Percentiles rank a stretch among this genome's conserved stretches.
phyloP scores from a whole-genome alignment of 2,329 filamentous ascomycete species.

The Penicillium rolfsii region DNA sequence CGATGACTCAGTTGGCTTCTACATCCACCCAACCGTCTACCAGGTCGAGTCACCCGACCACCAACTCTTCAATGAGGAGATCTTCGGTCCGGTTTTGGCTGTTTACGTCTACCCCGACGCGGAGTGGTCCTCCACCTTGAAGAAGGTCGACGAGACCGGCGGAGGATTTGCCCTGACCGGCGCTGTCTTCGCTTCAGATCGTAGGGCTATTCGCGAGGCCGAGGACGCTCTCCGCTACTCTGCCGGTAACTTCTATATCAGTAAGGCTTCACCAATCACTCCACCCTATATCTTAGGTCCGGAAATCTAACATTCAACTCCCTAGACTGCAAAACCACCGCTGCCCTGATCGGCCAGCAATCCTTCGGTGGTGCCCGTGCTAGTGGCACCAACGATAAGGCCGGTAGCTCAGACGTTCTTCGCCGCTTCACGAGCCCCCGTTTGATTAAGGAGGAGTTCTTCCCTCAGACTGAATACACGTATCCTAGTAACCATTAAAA shows the following conservation, averaged over 20 bases:
- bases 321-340: conserved; percentile 56
- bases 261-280: conserved; percentile 24
- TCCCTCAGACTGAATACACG: conserved; percentile 59
- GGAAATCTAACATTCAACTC: background rate
- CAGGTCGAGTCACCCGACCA: conserved; percentile 70
- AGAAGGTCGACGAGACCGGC: conserved; percentile 43
- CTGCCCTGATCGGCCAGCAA: conserved; percentile 73
- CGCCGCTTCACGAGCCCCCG: conserved; percentile 66
- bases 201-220: conserved; percentile 40
- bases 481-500: conserved; percentile 66
- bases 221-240: conserved; percentile 43
- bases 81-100: conserved; percentile 76
- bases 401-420: conserved; percentile 64
- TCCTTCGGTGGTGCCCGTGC: conserved; percentile 70
- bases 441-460: conserved; percentile 74
- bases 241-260: conserved; percentile 50
- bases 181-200: conserved; percentile 45
- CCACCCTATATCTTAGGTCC: background rate
- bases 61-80: conserved; percentile 71
- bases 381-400: conserved; percentile 75
- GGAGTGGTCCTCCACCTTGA: conserved; percentile 62
- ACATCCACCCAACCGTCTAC: conserved; percentile 80
- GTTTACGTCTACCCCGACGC: conserved; percentile 76
- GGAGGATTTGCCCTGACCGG: conserved; percentile 45
- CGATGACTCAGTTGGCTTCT: conserved; percentile 76